Conservation (phyloP, 106 monocot species). For the Dendrobium catenatum region DNA sequence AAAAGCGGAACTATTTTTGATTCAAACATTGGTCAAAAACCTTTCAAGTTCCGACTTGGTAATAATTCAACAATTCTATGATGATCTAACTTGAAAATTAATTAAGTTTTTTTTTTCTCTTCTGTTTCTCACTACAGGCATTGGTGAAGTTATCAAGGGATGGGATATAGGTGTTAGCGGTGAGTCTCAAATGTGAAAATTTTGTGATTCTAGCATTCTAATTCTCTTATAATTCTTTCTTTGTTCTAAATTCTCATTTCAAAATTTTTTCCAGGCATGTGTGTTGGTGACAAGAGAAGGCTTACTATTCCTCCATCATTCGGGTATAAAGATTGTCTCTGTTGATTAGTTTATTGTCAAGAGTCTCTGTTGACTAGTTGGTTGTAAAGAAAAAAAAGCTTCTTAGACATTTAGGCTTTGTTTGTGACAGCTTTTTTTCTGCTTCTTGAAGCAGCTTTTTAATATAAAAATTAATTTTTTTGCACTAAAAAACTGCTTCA, state of each 20-base stretch:
- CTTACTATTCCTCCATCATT: constrained; percentile 77
- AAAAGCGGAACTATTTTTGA: constrained; percentile 83
- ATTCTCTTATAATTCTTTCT: background rate
- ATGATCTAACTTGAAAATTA: background rate
- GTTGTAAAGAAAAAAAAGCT: background rate
- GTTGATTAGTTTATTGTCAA: background rate
- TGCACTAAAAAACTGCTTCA: no score
- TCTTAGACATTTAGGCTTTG: background rate
- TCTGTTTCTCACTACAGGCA: constrained; percentile 33
- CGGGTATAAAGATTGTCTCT: constrained; percentile 31
- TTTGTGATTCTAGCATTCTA: background rate
- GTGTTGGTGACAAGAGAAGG: constrained; percentile 90
- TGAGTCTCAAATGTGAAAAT: constrained; percentile 6
- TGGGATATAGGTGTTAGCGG: constrained; percentile 91
- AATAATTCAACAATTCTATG: constrained; percentile 9
- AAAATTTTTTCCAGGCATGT: constrained; percentile 55
- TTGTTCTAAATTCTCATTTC: background rate
- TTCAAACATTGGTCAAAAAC: constrained; percentile 54
- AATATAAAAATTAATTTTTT: no score
- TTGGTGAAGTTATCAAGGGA: constrained; percentile 87
- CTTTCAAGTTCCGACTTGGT: constrained; percentile 89
- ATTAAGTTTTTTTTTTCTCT: background rate
- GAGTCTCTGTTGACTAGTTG: background rate
- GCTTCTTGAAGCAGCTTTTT: no score
- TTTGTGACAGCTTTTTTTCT: no score